These are phyloP conservation scores for Cyclotella baltica DNA, from an alignment of 108 stramenopile genomes.

Conservation along the genomic window DNA sequence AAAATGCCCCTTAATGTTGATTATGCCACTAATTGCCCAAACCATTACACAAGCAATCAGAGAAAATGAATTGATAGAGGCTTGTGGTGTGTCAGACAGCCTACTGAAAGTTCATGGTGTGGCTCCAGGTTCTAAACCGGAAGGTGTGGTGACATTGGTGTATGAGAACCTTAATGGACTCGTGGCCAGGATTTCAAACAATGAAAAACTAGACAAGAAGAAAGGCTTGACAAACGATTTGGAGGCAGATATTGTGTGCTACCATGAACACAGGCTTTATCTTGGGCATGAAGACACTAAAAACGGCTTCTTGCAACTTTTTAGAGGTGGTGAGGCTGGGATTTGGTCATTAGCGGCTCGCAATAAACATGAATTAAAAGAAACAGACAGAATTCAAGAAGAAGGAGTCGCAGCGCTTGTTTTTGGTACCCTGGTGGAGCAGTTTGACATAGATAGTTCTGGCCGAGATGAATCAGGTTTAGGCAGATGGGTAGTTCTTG, in stretches of 20 bases:
- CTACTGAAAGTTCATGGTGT: background rate
- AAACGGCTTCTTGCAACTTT: slow-evolving; percentile 13
- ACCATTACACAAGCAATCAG: too few species aligned
- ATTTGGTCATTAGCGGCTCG: background rate
- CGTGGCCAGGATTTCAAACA: background rate
- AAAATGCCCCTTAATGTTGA: too few species aligned
- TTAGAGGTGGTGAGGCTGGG: slow-evolving; percentile 18
- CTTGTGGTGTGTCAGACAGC: background rate
- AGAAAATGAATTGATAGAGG: too few species aligned
- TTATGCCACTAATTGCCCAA: too few species aligned
- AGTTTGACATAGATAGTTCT: background rate
- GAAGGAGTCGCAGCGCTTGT: background rate
- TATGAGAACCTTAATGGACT: slow-evolving; percentile 26
- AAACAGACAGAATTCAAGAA: background rate
- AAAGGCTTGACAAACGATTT: slow-evolving; percentile 13
- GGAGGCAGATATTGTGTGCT: slow-evolving; percentile 9
- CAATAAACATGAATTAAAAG: background rate
- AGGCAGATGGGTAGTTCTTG: background rate
- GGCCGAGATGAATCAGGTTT: background rate
- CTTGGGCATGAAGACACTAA: slow-evolving; percentile 4
- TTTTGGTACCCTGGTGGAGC: background rate
- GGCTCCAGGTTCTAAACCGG: too few species aligned
- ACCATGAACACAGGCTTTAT: slow-evolving; percentile 11
- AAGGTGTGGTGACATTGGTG: too few species aligned
- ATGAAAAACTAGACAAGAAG: too few species aligned